These are phyloP conservation scores for Magnaporthales sp. DNA, from an alignment of 2,329 filamentous ascomycete species.

Conservation along the genomic window DNA sequence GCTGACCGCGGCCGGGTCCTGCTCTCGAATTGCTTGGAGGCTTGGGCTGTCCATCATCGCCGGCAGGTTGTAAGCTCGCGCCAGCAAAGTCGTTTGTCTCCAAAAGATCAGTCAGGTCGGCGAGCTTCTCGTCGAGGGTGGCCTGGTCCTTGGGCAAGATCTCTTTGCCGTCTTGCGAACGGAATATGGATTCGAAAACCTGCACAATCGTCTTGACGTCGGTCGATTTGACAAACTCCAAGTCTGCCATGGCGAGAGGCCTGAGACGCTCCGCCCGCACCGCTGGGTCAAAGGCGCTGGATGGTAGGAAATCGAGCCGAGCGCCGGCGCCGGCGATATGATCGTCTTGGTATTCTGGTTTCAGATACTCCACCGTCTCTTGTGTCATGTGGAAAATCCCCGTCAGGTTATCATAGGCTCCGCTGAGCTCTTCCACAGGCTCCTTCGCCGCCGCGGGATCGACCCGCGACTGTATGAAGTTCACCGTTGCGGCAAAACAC, in stretches of 20 bases:
- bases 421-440: background rate
- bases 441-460: background rate
- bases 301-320: background rate
- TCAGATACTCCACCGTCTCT: background rate
- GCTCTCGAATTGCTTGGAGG: background rate
- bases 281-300: background rate
- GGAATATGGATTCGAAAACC: background rate
- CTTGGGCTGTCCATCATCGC: too few species aligned
- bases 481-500: background rate
- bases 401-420: background rate
- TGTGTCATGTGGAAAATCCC: background rate
- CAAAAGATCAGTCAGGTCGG: background rate
- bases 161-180: background rate
- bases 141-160: background rate
- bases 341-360: background rate
- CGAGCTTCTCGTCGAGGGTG: background rate
- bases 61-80: too few species aligned
- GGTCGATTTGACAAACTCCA: background rate
- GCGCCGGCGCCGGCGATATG: background rate
- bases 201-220: background rate
- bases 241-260: background rate
- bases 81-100: background rate
- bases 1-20: background rate
- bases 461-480: background rate
- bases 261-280: background rate